Evolutionary conservation across 805 yeast species (phyloP), one percentile per base, ranked within the genome.

Genomic region (Spathaspora gorwiae): DNA sequence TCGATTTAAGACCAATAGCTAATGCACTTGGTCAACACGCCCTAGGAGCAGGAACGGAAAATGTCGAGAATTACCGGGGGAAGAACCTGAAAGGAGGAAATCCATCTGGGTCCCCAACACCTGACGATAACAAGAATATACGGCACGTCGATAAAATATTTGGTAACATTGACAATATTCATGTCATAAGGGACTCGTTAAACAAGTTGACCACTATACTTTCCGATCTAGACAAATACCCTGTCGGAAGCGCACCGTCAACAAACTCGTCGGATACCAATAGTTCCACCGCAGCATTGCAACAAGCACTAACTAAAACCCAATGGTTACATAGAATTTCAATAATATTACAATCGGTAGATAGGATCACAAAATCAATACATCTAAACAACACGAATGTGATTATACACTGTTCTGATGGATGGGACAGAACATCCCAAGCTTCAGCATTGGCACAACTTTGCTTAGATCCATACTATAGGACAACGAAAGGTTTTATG

Each of bases 371-470:
- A 26, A 84, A 88, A 57, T 85, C 92, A n/a, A 76, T 94, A 19
- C 87, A 87, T 44, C 79, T 84, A 54, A 88, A 89, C 62, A 80
- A 83, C 50, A 85, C 94, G 14, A 95, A 92, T 61, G 75, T 92
- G 4, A 60, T 94, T 8, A 77, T 94, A 6, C 99, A 94, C 67
- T 94, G 99, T 61, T 89, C 97, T 0, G 99, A 94, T 68, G 99
- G 99, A 1, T 94, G 99, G 99, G 99, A 94, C 60, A 72, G 99
- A 47, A 94, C 99, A 0, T 81, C 97, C 0, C 98, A 94, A 60
- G 79, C 90, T 1, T 76, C 90, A 6, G 84, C 96, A 2, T 67
- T 94, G 49, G 79, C 90, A 24, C 92, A 92, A 64, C 65, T 94
- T 5, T 87, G 96, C 57, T 70, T 90, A 7, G 98, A 94, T 61